These are phyloP conservation scores for Hemisphaericaspora lyxosophila DNA, from an alignment of 1,139 yeast genomes.

Conservation along the genomic window DNA sequence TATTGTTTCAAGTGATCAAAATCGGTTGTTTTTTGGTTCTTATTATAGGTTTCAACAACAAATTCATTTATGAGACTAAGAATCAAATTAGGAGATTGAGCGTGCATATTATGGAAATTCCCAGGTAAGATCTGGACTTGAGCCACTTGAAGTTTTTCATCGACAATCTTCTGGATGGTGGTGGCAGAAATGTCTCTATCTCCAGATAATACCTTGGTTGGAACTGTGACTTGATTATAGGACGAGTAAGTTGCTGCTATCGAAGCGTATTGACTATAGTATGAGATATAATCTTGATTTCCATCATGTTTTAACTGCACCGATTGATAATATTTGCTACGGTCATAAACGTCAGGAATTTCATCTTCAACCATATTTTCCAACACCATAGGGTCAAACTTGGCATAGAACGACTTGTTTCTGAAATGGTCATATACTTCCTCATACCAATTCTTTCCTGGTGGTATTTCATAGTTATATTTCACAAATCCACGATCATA, in stretches of 20 bases:
- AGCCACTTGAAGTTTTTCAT: slow-evolving; percentile 7
- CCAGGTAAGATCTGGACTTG: slow-evolving; percentile 37
- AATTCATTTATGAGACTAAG: slow-evolving; percentile 11
- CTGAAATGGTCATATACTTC: slow-evolving; percentile 46
- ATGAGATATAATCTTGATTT: slow-evolving; percentile 12
- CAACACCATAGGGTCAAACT: slow-evolving; percentile 45
- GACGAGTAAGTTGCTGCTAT: slow-evolving; percentile 30
- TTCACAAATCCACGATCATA: slow-evolving; percentile 23
- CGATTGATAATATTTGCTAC: slow-evolving; percentile 35
- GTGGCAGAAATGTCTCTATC: slow-evolving; percentile 28
- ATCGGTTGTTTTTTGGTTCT: slow-evolving; percentile 9
- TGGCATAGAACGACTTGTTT: slow-evolving; percentile 44
- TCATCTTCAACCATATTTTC: slow-evolving; percentile 46
- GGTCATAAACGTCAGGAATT: slow-evolving; percentile 29
- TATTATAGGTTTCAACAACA: slow-evolving; percentile 8
- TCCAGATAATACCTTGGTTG: slow-evolving; percentile 51
- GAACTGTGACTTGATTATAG: slow-evolving; percentile 32
- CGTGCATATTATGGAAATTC: slow-evolving; percentile 47
- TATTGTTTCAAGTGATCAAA: slow-evolving; percentile 8
- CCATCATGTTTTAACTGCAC: slow-evolving; percentile 15
- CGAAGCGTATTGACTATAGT: slow-evolving; percentile 30
- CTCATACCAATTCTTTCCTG: slow-evolving; percentile 21
- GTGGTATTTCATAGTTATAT: slow-evolving; percentile 13
- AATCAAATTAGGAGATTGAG: slow-evolving; percentile 53
- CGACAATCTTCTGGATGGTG: slow-evolving; percentile 1